phyloP scores from a whole-genome alignment of 116 monocot species.

The Iris pallida region DNA sequence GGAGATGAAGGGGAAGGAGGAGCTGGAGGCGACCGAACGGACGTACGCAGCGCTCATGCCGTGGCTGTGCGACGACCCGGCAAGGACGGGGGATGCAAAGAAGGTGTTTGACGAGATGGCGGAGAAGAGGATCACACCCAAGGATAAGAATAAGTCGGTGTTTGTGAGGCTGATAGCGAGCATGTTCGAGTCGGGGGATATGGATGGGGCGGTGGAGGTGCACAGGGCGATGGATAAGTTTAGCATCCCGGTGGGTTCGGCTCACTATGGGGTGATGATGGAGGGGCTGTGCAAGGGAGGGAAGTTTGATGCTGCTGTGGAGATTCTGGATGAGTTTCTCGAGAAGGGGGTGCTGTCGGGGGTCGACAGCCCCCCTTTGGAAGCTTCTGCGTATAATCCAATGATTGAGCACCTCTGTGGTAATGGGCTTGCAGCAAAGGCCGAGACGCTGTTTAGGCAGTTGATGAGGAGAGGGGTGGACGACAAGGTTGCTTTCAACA shows the following conservation, averaged over 20 bases:
- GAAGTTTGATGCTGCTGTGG: slow-evolving; percentile 37
- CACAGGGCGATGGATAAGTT: slow-evolving; percentile 52
- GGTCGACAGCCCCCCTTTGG: slow-evolving; percentile 34
- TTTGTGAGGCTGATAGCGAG: slow-evolving; percentile 52
- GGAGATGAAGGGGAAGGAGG: slow-evolving; percentile 45
- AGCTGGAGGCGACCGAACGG: slow-evolving; percentile 36
- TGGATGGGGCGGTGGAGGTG: slow-evolving; percentile 34
- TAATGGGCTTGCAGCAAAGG: slow-evolving; percentile 55
- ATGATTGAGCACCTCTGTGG: slow-evolving; percentile 60
- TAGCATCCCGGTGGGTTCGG: slow-evolving; percentile 26
- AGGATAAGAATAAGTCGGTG: slow-evolving; percentile 37
- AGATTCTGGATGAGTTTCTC: slow-evolving; percentile 59
- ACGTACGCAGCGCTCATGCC: slow-evolving; percentile 71
- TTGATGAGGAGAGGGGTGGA: slow-evolving; percentile 91
- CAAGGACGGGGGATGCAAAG: slow-evolving; percentile 35
- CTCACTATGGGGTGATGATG: slow-evolving; percentile 58
- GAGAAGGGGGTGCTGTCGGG: slow-evolving; percentile 39
- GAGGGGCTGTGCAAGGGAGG: slow-evolving; percentile 56
- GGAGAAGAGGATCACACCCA: slow-evolving; percentile 47
- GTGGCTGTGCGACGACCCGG: slow-evolving; percentile 53
- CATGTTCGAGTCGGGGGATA: slow-evolving; percentile 43
- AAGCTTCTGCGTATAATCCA: slow-evolving; percentile 65
- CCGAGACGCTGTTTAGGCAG: slow-evolving; percentile 80
- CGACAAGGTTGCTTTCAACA: slow-evolving; percentile 61
- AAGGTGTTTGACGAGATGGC: slow-evolving; percentile 66